phyloP scores from a whole-genome alignment of 176 grass and related monocot species.

The Secale cereale region DNA sequence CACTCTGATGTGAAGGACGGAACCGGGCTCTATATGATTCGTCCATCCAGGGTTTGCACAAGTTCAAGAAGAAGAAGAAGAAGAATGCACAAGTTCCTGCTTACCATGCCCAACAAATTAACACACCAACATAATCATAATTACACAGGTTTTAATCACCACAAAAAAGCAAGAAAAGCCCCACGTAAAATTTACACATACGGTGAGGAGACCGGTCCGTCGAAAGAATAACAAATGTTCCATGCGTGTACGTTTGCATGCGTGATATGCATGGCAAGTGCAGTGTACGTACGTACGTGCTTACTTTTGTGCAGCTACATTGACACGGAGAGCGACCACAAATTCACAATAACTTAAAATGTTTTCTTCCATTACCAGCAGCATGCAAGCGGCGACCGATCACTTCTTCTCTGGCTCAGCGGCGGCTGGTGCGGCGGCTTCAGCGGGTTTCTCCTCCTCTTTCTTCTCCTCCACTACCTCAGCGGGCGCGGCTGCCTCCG shows the following conservation, averaged over 20 bases:
- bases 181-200: constrained; percentile 48
- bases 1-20: no score
- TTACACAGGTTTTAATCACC: constrained; percentile 55
- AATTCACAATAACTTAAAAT: constrained; percentile 38
- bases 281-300: neutral
- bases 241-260: constrained; percentile 33
- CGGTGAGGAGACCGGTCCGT: constrained; percentile 18
- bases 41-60: no score
- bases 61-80: neutral
- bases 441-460: constrained; percentile 1
- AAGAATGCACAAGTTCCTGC: constrained; percentile 31
- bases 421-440: neutral
- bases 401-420: constrained; percentile 45
- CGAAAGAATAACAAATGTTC: constrained; percentile 85
- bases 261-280: constrained; percentile 27
- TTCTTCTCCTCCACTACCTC: constrained; percentile 42
- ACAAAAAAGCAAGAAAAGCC: constrained; percentile 27
- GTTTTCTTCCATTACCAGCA: constrained; percentile 28
- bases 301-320: constrained; percentile 40
- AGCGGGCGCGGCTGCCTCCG: neutral
- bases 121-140: constrained; percentile 55
- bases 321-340: neutral
- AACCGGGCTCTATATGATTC: no score
- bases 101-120: constrained; percentile 39
- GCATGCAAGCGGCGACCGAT: neutral